Evolutionary conservation across 805 yeast genomes (phyloP), one percentile per base, ranked within the genome.

Genomic region (Saccharomyces cerevisiae): DNA sequence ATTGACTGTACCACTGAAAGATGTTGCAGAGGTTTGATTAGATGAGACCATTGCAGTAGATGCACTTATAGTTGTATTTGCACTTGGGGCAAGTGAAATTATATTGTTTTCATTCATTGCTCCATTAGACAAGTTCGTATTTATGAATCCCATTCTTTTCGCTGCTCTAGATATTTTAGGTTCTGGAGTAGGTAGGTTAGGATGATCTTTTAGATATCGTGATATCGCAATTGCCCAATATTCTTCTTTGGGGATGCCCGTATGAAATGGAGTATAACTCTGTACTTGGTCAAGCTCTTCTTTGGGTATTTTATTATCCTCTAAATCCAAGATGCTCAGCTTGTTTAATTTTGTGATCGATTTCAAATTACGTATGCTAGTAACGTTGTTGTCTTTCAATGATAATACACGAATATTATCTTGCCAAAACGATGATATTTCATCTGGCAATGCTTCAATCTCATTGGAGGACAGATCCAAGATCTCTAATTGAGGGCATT

Each of bases 141-240:
- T 63, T 41, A 86, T 81, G 52, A 86, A 78, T 0, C 91, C 92
- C 90, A 84, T 85, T 57, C 92, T 73, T 63, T 85, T 81, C 0
- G 88, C 81, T 4, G 89, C 87, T 53, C 82, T 76, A n/a, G 86
- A 77, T 50, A 60, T 54, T 56, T 60, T 64, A 36, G 24, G 63
- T 55, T 50, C 70, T 60, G 50, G 49, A 8, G 54, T 26, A 11
- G 57, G 48, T 6, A 46, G 27, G 24, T 3, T 36, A 6, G 52
- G 57, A 49, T 60, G 59, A 48, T 60, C 55, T 41, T 56, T 57
- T 30, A 70, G 62, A 51, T 64, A 67, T 52, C 64, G 64, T 43
- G 65, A 61, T 26, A 68, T 48, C 1, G 71, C 70, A 14, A 61
- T 54, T 2, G 67, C 65, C 71, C 71, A 68, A 51, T 63, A 66